Conservation (phyloP, 768 basidiomycete species). For the Hericium coralloides region DNA sequence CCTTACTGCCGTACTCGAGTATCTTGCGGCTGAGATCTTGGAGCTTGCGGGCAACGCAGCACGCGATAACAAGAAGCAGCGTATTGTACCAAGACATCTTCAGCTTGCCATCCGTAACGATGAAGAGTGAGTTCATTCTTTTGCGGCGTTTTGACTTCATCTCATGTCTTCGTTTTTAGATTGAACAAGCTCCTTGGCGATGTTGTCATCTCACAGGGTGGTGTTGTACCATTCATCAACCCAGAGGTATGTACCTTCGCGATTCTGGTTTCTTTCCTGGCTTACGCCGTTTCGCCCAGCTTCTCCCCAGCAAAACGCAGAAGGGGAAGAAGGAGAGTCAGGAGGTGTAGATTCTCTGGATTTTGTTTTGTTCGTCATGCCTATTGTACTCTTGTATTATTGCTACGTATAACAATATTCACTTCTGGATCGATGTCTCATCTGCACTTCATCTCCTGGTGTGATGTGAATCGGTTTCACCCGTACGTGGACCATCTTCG, state of each 20-base stretch:
- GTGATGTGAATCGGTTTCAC: neutral
- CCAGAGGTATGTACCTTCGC: conserved; percentile 20
- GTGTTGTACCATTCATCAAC: conserved; percentile 72
- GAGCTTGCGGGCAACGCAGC: conserved; percentile 85
- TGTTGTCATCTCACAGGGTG: conserved; percentile 88
- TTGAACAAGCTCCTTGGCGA: conserved; percentile 75
- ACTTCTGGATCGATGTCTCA: neutral
- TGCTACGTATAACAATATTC: conserved; percentile 13
- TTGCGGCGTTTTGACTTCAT: neutral
- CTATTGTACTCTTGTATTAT: conserved; percentile 15
- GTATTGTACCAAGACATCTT: conserved; percentile 88
- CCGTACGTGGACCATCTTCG: no score
- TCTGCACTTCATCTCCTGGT: no score
- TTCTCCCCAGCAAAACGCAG: conserved; percentile 39
- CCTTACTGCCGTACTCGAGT: conserved; percentile 84
- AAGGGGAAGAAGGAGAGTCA: conserved; percentile 45
- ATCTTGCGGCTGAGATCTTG: conserved; percentile 87
- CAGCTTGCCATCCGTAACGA: conserved; percentile 90
- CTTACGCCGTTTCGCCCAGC: conserved; percentile 11
- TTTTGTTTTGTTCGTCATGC: conserved; percentile 1
- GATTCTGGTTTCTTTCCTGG: neutral
- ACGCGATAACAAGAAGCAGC: conserved; percentile 79
- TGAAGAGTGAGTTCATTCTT: conserved; percentile 49
- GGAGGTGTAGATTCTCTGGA: conserved; percentile 19
- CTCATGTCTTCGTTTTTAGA: conserved; percentile 22